Base-by-base conservation (phyloP, 2,329 filamentous ascomycete genomes). In the Fusarium hainanense region DNA sequence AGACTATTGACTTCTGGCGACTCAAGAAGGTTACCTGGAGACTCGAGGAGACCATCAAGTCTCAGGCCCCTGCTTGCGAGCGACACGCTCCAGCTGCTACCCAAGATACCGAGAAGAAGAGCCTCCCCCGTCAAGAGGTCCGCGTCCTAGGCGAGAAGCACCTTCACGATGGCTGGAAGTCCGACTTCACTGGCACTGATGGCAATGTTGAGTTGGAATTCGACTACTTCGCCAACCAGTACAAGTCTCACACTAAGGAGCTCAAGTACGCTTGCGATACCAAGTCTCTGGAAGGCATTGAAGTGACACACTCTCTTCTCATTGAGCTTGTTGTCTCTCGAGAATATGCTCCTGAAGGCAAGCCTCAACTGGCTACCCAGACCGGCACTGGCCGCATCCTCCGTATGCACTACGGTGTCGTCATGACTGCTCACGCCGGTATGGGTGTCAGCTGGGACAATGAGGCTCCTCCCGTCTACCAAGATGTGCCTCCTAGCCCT, bases 361-460 rank as follows among this genome's bases (percentile, higher is more conserved):
- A 90, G 78, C 85, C 86, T 3, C 81, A 83, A 55, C 84, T 93
- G 52, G 87, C 93, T 49, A 94, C 93, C 1, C 93, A 94, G 51
- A 98, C 95, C 0, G 95, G 95, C 65, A 92, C 94, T 4, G 96
- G 95, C 1, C 89, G 95, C 69, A 95, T 98, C 54, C 85, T 99
- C 65, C 88, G 95, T 70, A 98, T 97, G 87, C 93, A 97, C 78
- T 98, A 98, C 83, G 89, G 88, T 74, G 85, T 96, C 55, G 84
- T 89, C 60, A 86, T 98, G 58, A 98, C 94, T 6, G 92, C 97
- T 81, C 88, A 93, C 63, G 88, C 88, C 21, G 95, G 95, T 20
- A 87, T 97, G 77, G 94, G 95, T 52, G 94, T 99, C 74, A 93
- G 92, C 73, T 99, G 96, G 95, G 95, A 98, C 74, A 95, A 98